A percentile compares a stretch with the other conserved stretches of the same genome.
Evolutionary conservation across 345 rosid genomes (phyloP).

Genomic region (Gynandropsis gynandra): DNA sequence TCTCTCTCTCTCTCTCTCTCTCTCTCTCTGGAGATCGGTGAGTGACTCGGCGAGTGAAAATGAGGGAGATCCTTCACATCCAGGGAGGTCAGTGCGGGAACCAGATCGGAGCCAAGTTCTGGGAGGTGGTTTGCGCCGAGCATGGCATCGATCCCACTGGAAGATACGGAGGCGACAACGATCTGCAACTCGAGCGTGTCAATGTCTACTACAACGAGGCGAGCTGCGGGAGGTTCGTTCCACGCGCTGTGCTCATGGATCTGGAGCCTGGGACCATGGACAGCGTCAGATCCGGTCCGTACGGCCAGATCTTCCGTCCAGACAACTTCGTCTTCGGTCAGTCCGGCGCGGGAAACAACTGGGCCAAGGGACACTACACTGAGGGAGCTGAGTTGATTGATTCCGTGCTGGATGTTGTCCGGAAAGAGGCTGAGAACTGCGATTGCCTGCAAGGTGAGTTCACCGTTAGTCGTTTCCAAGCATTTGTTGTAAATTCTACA

Average conservation of each 20-base stretch:
- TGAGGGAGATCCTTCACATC: constrained; percentile 31
- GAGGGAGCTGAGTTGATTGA: constrained; percentile 24
- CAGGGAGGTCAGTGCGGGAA: constrained; percentile 30
- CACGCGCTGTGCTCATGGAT: constrained; percentile 28
- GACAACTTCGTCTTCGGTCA: constrained; percentile 44
- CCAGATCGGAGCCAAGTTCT: constrained; percentile 43
- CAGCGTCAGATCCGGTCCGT: constrained; percentile 26
- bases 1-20: constrained; percentile 32
- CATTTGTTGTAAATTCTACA: too few species aligned
- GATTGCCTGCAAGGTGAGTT: constrained; percentile 20
- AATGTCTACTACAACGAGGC: constrained; percentile 29
- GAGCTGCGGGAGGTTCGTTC: constrained; percentile 24
- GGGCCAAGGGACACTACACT: constrained; percentile 46
- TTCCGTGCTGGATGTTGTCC: constrained; percentile 23
- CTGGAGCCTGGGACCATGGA: constrained; percentile 29
- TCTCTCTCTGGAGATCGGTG: constrained; percentile 37
- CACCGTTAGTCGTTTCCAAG: too few species aligned
- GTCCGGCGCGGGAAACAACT: constrained; percentile 42
- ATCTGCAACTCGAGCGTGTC: constrained; percentile 27
- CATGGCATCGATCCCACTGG: constrained; percentile 29
- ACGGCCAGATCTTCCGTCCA: constrained; percentile 43
- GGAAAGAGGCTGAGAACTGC: constrained; percentile 24
- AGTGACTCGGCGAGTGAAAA: constrained; percentile 22
- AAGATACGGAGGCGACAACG: constrained; percentile 23
- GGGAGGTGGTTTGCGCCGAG: constrained; percentile 44